Evolutionary conservation across 1,139 yeast species (phyloP).

Genomic region (Entelexis paramagnoliae): DNA sequence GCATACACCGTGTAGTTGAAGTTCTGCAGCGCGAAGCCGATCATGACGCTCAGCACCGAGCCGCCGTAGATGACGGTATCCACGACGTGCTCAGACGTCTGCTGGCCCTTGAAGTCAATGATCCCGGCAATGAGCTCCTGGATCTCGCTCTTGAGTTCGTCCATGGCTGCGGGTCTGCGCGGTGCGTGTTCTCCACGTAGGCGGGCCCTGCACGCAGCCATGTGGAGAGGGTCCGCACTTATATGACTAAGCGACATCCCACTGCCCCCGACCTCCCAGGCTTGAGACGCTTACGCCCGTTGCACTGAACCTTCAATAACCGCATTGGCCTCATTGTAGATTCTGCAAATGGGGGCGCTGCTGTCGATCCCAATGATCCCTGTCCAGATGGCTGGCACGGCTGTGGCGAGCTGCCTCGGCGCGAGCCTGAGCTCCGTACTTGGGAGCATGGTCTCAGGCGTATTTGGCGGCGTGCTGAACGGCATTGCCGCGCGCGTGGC

Average conservation of each 20-base stretch:
- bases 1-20: constrained; percentile 34
- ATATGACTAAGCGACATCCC: neutral
- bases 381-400: constrained; percentile 50
- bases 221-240: no score
- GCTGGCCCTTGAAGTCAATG: constrained; percentile 56
- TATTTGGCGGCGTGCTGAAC: constrained; percentile 45
- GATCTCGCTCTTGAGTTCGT: constrained; percentile 26
- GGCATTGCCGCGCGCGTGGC: constrained; percentile 70
- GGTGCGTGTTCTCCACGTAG: neutral
- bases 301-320: no score
- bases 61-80: constrained; percentile 30
- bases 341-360: constrained; percentile 61
- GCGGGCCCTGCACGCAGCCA: no score
- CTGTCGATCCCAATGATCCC: constrained; percentile 59
- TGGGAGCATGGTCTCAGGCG: constrained; percentile 38
- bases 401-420: constrained; percentile 72
- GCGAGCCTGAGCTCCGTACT: constrained; percentile 71
- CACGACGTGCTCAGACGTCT: constrained; percentile 32
- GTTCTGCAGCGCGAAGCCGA: constrained; percentile 41
- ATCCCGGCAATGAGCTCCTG: constrained; percentile 38
- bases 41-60: constrained; percentile 35
- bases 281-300: no score
- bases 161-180: constrained; percentile 20
- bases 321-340: no score
- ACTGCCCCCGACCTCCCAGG: no score